Evolutionary conservation across 2,329 filamentous ascomycete genomes (phyloP).

Genomic region (Neonectria sp.): DNA sequence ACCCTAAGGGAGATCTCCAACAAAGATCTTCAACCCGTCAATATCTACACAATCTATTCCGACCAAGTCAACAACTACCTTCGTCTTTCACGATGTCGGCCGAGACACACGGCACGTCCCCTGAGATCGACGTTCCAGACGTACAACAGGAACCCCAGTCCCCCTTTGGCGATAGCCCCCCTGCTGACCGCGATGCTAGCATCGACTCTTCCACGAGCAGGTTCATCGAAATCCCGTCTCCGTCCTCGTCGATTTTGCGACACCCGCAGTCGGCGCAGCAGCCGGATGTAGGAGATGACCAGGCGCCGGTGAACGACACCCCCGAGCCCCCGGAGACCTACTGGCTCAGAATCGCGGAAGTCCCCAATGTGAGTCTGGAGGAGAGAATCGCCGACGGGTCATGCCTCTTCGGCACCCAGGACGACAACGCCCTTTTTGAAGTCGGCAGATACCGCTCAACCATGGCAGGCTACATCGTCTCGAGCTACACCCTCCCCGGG

Average conservation of each 20-base stretch:
- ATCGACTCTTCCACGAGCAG: background rate
- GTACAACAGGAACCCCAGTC: background rate
- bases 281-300: background rate
- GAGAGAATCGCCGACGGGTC: background rate
- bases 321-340: background rate
- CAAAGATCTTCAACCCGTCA: background rate
- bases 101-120: background rate
- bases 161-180: no score
- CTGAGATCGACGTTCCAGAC: background rate
- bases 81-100: background rate
- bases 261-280: background rate
- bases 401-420: slow-evolving; percentile 1
- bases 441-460: background rate
- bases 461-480: slow-evolving; percentile 21
- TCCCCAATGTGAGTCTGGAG: slow-evolving; percentile 4
- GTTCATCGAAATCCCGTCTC: background rate
- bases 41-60: background rate
- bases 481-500: slow-evolving; percentile 16
- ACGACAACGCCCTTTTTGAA: background rate
- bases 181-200: background rate
- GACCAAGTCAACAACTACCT: background rate
- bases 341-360: background rate
- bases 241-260: background rate
- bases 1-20: no score
- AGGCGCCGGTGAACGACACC: background rate